phyloP scores from a whole-genome alignment of 2,329 filamentous ascomycete species.

The Paramyrothecium roridum region DNA sequence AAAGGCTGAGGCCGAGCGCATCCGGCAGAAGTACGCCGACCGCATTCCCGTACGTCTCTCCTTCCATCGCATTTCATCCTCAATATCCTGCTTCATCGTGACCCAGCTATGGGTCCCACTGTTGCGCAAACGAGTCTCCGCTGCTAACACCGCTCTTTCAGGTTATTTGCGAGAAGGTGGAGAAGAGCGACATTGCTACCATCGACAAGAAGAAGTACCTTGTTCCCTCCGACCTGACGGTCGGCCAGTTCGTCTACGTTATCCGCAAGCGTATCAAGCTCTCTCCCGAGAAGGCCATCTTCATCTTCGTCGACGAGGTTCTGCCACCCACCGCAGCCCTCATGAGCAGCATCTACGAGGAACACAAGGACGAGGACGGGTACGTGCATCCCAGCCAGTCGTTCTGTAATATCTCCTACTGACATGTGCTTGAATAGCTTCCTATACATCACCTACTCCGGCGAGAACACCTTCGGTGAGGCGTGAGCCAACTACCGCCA shows the following conservation, averaged over 20 bases:
- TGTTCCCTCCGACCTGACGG: conserved; percentile 93
- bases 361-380: conserved; percentile 86
- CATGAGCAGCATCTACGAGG: conserved; percentile 99
- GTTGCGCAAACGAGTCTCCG: neutral
- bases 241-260: conserved; percentile 99
- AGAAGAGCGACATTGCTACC: conserved; percentile 98
- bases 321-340: conserved; percentile 93
- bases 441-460: conserved; percentile 98
- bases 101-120: neutral
- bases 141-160: conserved; percentile 29
- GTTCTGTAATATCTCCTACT: no score
- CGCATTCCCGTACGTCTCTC: conserved; percentile 84
- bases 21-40: conserved; percentile 97
- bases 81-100: neutral
- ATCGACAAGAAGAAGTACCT: conserved; percentile 99
- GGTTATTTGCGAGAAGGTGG: conserved; percentile 99
- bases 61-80: conserved; percentile 4
- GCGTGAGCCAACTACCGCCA: conserved; percentile 8
- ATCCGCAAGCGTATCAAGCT: conserved; percentile 99
- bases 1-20: conserved; percentile 99
- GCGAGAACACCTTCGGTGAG: conserved; percentile 94
- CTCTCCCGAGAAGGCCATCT: conserved; percentile 98
- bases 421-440: conserved; percentile 56
- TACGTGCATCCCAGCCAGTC: conserved; percentile 30
- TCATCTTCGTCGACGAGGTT: conserved; percentile 99